Evolutionary conservation across 176 grass and related monocot species (phyloP).

Genomic region (Oryza nivara): DNA sequence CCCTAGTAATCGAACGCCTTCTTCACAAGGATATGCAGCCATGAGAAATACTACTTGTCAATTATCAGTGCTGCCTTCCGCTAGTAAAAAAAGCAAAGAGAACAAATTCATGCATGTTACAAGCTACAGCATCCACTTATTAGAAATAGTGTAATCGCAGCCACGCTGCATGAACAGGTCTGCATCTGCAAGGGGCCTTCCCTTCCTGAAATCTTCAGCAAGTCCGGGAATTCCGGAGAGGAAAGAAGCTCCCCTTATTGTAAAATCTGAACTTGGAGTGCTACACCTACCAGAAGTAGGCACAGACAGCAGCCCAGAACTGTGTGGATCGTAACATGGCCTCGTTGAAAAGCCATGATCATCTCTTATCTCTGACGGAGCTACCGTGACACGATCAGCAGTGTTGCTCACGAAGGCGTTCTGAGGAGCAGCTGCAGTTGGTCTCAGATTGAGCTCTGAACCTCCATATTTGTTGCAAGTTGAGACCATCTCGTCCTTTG

Average conservation of each 20-base stretch:
- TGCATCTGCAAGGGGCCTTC: conserved; percentile 25
- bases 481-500: conserved; percentile 30
- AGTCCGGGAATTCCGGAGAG: conserved; percentile 22
- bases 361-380: conserved; percentile 21
- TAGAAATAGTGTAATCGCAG: conserved; percentile 45
- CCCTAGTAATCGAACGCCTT: background rate
- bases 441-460: conserved; percentile 16
- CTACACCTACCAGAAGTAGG: conserved; percentile 50
- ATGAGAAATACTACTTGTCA: background rate
- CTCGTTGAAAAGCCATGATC: conserved; percentile 23
- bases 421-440: background rate
- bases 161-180: conserved; percentile 57
- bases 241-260: conserved; percentile 1
- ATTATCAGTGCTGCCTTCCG: background rate
- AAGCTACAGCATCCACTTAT: conserved; percentile 42
- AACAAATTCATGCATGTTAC: background rate
- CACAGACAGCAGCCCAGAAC: background rate
- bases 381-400: background rate
- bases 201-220: conserved; percentile 16
- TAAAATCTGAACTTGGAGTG: conserved; percentile 29
- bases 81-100: background rate
- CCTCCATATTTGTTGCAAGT: background rate
- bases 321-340: conserved; percentile 33
- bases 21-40: background rate
- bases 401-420: background rate